phyloP scores from a whole-genome alignment of 371 early-diverging fungal genomes.

The Mortierella sp. region DNA sequence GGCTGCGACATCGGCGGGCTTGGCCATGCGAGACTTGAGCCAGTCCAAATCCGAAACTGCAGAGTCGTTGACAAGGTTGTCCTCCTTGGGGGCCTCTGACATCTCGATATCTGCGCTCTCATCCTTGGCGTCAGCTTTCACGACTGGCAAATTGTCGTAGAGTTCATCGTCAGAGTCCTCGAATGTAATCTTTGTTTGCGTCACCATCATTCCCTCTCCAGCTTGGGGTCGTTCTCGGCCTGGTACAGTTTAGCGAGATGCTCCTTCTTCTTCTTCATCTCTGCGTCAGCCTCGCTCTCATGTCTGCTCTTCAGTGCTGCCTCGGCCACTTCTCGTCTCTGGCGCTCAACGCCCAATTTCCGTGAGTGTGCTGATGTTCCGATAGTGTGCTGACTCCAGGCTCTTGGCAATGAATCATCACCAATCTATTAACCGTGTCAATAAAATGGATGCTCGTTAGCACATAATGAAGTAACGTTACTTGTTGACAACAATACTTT shows the following conservation, averaged over 20 bases:
- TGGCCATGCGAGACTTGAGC: slow-evolving; percentile 72
- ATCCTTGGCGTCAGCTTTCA: slow-evolving; percentile 41
- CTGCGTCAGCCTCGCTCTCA: slow-evolving; percentile 34
- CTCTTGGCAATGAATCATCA: slow-evolving; percentile 83
- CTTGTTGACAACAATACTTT: not conserved
- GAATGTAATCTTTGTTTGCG: slow-evolving; percentile 72
- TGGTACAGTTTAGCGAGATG: slow-evolving; percentile 71
- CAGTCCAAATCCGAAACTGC: slow-evolving; percentile 80
- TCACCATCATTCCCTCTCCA: slow-evolving; percentile 68
- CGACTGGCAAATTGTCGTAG: slow-evolving; percentile 75
- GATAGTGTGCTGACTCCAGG: slow-evolving; percentile 90
- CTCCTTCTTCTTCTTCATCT: slow-evolving; percentile 62
- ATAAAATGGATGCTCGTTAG: not conserved
- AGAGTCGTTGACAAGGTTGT: slow-evolving; percentile 43
- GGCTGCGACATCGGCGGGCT: slow-evolving; percentile 32
- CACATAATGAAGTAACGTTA: not conserved
- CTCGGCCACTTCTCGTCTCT: slow-evolving; percentile 60
- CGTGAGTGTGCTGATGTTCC: slow-evolving; percentile 80
- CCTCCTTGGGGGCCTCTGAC: slow-evolving; percentile 51
- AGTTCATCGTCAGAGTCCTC: slow-evolving; percentile 78
- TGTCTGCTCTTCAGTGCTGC: slow-evolving; percentile 52
- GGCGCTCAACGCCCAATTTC: slow-evolving; percentile 50
- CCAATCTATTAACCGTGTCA: slow-evolving; percentile 65
- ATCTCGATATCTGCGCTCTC: slow-evolving; percentile 55
- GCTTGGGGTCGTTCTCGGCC: slow-evolving; percentile 81